These are phyloP conservation scores for Leccinellum rugosiceps DNA, from an alignment of 768 basidiomycete species.

Conservation along the genomic window DNA sequence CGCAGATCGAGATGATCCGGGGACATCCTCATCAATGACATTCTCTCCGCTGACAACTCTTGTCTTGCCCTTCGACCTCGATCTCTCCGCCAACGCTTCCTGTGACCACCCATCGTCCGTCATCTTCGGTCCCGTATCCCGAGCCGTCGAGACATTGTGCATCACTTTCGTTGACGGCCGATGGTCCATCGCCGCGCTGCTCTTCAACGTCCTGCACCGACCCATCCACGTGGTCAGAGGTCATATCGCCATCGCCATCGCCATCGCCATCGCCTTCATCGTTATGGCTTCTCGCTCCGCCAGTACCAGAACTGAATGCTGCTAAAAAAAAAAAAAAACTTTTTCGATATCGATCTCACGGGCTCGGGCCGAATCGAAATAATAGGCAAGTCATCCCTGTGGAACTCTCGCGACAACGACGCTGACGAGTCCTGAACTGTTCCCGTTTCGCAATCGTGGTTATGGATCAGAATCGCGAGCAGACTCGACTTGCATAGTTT, in stretches of 20 bases:
- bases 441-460: constrained; percentile 1
- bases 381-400: constrained; percentile 35
- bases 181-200: constrained; percentile 2
- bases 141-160: constrained; percentile 5
- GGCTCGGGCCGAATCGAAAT: constrained; percentile 43
- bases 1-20: background rate
- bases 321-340: constrained; percentile 54
- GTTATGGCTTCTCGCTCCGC: too few species aligned
- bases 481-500: constrained; percentile 24
- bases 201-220: background rate
- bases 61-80: constrained; percentile 25
- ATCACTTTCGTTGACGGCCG: background rate
- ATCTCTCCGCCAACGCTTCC: constrained; percentile 15
- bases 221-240: background rate
- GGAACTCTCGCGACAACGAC: background rate
- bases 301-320: background rate
- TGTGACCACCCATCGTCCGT: constrained; percentile 22
- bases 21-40: constrained; percentile 10
- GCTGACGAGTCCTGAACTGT: background rate
- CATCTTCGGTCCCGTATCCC: constrained; percentile 16
- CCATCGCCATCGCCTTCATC: background rate
- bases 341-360: constrained; percentile 45
- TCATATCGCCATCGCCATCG: background rate
- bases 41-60: constrained; percentile 16
- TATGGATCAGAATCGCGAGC: constrained; percentile 6